These are phyloP conservation scores for Coniella lustricola DNA, from an alignment of 2,329 filamentous ascomycete genomes.

Conservation along the genomic window DNA sequence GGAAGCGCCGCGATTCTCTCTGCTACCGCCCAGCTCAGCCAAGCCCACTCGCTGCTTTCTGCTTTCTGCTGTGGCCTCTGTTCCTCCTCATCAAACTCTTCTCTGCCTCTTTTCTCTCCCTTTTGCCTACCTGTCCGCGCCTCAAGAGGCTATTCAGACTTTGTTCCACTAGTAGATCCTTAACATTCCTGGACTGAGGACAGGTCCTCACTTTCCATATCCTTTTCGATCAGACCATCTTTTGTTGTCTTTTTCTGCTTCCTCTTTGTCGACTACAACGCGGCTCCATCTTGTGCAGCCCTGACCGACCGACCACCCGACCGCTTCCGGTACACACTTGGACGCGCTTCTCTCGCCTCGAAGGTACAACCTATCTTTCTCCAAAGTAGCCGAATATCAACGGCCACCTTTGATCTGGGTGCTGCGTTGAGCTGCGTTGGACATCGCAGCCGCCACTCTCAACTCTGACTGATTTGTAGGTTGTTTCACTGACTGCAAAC, in stretches of 20 bases:
- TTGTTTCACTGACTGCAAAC: too few species aligned
- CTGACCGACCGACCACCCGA: neutral
- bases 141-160: constrained; percentile 5
- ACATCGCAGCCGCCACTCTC: too few species aligned
- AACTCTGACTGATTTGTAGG: too few species aligned
- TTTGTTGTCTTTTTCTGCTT: constrained; percentile 5
- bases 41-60: too few species aligned
- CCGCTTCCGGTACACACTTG: too few species aligned
- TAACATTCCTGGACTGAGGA: constrained; percentile 15
- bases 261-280: neutral
- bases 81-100: neutral
- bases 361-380: too few species aligned
- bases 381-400: too few species aligned
- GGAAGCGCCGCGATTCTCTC: constrained; percentile 9
- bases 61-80: too few species aligned
- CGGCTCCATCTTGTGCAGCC: neutral
- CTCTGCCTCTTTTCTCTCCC: constrained; percentile 7
- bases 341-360: too few species aligned
- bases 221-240: neutral
- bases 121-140: neutral
- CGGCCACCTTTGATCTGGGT: too few species aligned
- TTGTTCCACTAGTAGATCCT: constrained; percentile 14
- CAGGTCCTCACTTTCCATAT: constrained; percentile 14
- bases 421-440: too few species aligned
- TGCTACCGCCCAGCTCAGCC: neutral